Base-by-base conservation (phyloP, 176 grass and related monocot genomes). In the Bonia amplexicaulis region DNA sequence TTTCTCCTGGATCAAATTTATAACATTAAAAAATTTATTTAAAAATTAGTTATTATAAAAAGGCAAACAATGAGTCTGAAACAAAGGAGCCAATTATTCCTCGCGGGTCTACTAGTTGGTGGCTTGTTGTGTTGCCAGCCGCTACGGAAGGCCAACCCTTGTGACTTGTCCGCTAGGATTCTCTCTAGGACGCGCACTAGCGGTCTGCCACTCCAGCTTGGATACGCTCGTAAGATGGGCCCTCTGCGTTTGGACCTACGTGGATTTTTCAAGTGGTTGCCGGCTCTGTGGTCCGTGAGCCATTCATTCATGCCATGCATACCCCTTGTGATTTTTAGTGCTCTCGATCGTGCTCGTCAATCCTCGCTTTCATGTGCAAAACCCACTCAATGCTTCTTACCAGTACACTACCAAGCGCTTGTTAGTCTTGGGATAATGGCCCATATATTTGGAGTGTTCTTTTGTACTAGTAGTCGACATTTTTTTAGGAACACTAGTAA, bases 221-320 rank as follows among this genome's bases (percentile, higher is more conserved):
- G 75, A 71, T 23, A 19, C 40, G 84, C 84, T 71, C 66, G 9
- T 61, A 35, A 1, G 33, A 74, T 60, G 11, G 77, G 44, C 13
- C 71, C 77, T 69, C 47, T 15, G 85, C 60, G 16, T 78, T 90
- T 86, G 88, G 84, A 78, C 26, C 79, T 90, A 63, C 64, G 45
- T 78, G 72, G 71, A 31, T 70, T 42, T 63, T 17, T 9, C 82
- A 3, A 48, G 42, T 26, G 41, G 39, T 22, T n/a, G 83, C 11
- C 58, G 5, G 1, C 8, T 35, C 29, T 87, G 89, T 91, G 85
- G 89, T 53, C 85, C 89, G 85, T 80, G 80, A 82, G 9, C 9
- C 49, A 33, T 55, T 48, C 46, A 14, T 46, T 9, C 20, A 6
- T 26, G 42, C 42, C 54, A 23, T 40, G 37, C 49, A 66, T 13